Percentiles rank a stretch among this genome's conserved stretches.
Conservation (phyloP, 2,329 filamentous ascomycete species). For the Zymoseptoria pseudotritici region DNA sequence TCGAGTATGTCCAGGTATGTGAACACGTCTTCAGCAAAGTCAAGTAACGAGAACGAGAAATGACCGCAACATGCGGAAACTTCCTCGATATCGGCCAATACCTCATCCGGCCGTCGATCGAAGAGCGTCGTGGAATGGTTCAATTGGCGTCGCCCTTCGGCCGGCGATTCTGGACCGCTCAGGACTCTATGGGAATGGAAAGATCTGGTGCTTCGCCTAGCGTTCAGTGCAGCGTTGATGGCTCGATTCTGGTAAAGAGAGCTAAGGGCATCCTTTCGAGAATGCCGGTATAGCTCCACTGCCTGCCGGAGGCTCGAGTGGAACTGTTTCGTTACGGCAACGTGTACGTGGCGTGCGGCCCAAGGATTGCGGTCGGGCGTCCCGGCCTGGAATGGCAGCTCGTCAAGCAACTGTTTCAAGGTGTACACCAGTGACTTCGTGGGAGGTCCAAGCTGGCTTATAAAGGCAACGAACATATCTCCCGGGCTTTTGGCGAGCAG, state of each 20-base stretch:
- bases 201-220: slow-evolving; percentile 20
- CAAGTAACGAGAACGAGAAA: slow-evolving; percentile 85
- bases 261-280: slow-evolving; percentile 67
- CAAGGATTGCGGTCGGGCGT: slow-evolving; percentile 25
- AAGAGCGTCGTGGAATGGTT: slow-evolving; percentile 14
- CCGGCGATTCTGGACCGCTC: slow-evolving; percentile 3
- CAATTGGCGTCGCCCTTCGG: slow-evolving; percentile 3
- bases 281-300: slow-evolving; percentile 67
- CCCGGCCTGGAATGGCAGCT: slow-evolving; percentile 60
- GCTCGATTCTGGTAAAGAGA: slow-evolving; percentile 77
- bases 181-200: slow-evolving; percentile 53
- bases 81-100: slow-evolving; percentile 92
- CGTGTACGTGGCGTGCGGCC: slow-evolving; percentile 48
- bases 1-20: slow-evolving; percentile 77
- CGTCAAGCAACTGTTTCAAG: slow-evolving; percentile 77
- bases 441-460: slow-evolving; percentile 78
- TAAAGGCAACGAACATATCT: slow-evolving; percentile 89
- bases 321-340: slow-evolving; percentile 73
- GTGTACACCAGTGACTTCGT: slow-evolving; percentile 96
- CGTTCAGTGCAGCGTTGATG: slow-evolving; percentile 41
- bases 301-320: slow-evolving; percentile 73
- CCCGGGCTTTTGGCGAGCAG: slow-evolving; percentile 40
- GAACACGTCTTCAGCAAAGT: slow-evolving; percentile 85
- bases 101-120: slow-evolving; percentile 42
- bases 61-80: slow-evolving; percentile 96